Base-by-base conservation (phyloP, 768 basidiomycete genomes). In the Russula earlei region DNA sequence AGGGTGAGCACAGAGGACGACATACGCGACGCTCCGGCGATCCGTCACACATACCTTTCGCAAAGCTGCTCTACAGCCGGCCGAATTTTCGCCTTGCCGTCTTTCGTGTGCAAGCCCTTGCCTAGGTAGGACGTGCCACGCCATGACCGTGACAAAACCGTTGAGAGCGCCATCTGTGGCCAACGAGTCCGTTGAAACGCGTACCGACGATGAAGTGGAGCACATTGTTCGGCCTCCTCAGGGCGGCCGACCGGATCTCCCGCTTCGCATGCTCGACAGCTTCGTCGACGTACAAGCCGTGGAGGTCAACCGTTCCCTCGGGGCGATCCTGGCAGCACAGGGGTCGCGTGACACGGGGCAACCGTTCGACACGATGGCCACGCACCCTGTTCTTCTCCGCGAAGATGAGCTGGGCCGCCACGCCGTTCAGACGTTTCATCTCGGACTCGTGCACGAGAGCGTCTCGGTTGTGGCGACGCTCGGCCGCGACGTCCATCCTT, bases 141-240 rank as follows among this genome's bases (percentile, higher is more conserved):
- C 29, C 5, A 31, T 31, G 10, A 31, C 34, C n/a, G n/a, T n/a
- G n/a, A n/a, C n/a, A n/a, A n/a, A 36, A 36, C 34, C 12, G 34
- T 14, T 36, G 31, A 43, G 41, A 10, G 8, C 29, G 15, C 7
- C 29, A 48, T 29, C 27, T 3, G 34, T 36, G 15, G 9, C 17
- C 0, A 27, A 20, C n/a, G 10, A 20, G 4, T 9, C n/a, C 5
- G 17, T 45, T 45, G 14, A 22, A 40, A 15, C 19, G 24, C 51
- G 25, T 33, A 57, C 56, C 56, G 19, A 57, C 56, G 24, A 57
- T 57, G 51, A 57, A 57, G 22, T 19, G 51, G n/a, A 57, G 45
- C 12, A 3, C 33, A 12, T n/a, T 15, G 15, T 47, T 5, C 5
- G 11, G 24, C 38, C 44, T 46, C 14, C 5, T 10, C n/a, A n/a